phyloP scores from a whole-genome alignment of 1,139 yeast genomes.

The Hemisphaericaspora xylanilytica region DNA sequence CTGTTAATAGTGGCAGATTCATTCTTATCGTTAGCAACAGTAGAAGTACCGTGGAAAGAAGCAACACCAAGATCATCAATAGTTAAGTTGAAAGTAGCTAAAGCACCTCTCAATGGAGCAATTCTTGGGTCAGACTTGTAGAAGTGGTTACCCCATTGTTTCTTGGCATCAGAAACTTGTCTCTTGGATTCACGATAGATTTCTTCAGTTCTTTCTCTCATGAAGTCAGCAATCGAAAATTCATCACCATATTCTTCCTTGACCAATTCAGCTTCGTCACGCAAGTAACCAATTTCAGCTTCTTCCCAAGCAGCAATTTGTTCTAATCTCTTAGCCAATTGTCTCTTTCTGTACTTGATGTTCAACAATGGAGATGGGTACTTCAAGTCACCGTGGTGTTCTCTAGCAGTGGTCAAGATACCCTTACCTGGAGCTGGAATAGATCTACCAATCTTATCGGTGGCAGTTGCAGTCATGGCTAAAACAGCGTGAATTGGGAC shows the following conservation, averaged over 20 bases:
- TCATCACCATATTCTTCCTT: slow-evolving; percentile 64
- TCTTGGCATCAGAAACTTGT: slow-evolving; percentile 86
- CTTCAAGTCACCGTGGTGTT: slow-evolving; percentile 79
- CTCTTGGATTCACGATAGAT: slow-evolving; percentile 79
- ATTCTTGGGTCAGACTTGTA: slow-evolving; percentile 88
- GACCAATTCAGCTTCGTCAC: slow-evolving; percentile 52
- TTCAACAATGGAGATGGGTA: slow-evolving; percentile 80
- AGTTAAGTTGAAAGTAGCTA: slow-evolving; percentile 89
- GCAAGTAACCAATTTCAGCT: slow-evolving; percentile 60
- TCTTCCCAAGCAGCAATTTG: slow-evolving; percentile 88
- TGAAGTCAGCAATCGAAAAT: slow-evolving; percentile 53
- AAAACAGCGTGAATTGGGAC: slow-evolving; percentile 96
- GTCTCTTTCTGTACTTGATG: slow-evolving; percentile 92
- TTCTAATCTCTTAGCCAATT: slow-evolving; percentile 70
- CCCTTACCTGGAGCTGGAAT: slow-evolving; percentile 99
- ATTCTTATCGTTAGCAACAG: slow-evolving; percentile 97
- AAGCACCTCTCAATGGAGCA: slow-evolving; percentile 95
- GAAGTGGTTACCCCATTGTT: slow-evolving; percentile 95
- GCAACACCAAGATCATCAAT: slow-evolving; percentile 95
- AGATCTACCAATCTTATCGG: slow-evolving; percentile 97
- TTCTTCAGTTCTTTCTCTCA: slow-evolving; percentile 84
- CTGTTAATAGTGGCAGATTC: slow-evolving; percentile 87
- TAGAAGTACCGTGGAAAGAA: slow-evolving; percentile 99
- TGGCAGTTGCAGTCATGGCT: slow-evolving; percentile 93
- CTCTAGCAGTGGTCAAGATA: slow-evolving; percentile 96